Base-by-base conservation (phyloP, 176 grass and related monocot species). In the Hordeum marinum region DNA sequence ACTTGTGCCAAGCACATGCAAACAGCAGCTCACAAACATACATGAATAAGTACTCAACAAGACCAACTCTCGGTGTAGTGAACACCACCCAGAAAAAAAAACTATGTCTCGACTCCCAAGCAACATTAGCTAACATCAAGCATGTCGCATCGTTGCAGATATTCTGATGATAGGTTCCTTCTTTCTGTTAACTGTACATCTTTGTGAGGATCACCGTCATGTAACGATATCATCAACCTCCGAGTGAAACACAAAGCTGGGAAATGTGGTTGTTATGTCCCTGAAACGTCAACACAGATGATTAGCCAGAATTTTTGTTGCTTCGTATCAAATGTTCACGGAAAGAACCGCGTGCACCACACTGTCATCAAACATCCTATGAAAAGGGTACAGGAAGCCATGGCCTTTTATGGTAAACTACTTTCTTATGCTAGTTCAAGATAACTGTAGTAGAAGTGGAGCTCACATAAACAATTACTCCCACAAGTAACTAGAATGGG, bases 231-330 rank as follows among this genome's bases (percentile, higher is more conserved):
- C 96, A 10, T 95, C 96, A 9, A 98, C 96, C 86, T 94, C 89
- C 0, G 96, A 95, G 72, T 98, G 94, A 61, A 98, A 98, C 24
- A 92, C 91, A 72, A 98, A 98, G 78, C 91, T 98, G 18, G 96
- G 96, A 81, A 99, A 99, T 84, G 93, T 95, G 18, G 96, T 99
- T 68, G 96, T 99, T 92, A 99, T 99, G 88, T 99, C 96, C 90
- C 96, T 99, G 91, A 69, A 83, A 85, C 59, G 63, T 69, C 17
- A 76, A 45, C 68, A 11, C 9, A 85, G 72, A 37, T 7, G 2
- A 18, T 87, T 61, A 90, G 70, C 37, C 29, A 63, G 4, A 54
- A 34, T 18, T 48, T 63, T 18, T 29, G n/a, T 32, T 70, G 40
- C 68, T 21, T 34, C n/a, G 71, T 71, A 69, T 77, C 17, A 66